Conservation (phyloP, 1,139 yeast genomes). For the Yamadazyma blattariae region DNA sequence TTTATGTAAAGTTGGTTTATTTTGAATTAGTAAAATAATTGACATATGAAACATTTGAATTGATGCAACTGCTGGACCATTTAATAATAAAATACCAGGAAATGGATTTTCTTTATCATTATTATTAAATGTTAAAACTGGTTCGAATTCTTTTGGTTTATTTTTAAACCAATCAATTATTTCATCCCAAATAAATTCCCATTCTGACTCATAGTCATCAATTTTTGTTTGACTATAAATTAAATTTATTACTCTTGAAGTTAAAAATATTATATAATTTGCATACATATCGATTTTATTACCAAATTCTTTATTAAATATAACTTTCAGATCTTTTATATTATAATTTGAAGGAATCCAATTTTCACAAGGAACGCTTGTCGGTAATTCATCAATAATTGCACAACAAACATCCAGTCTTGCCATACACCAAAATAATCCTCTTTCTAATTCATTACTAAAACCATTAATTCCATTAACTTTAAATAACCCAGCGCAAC, state of each 20-base stretch:
- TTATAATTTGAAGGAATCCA: slow-evolving; percentile 31
- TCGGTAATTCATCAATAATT: slow-evolving; percentile 30
- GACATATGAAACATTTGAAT: slow-evolving; percentile 41
- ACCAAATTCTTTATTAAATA: slow-evolving; percentile 17
- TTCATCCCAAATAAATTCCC: slow-evolving; percentile 34
- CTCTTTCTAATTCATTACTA: slow-evolving; percentile 24
- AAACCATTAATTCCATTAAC: slow-evolving; percentile 36
- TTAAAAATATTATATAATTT: slow-evolving; percentile 34
- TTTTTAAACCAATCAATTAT: slow-evolving; percentile 30
- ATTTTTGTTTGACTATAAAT: slow-evolving; percentile 17
- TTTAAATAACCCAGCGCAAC: slow-evolving; percentile 34
- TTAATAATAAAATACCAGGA: slow-evolving; percentile 31
- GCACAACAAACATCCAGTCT: slow-evolving; percentile 38
- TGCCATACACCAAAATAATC: slow-evolving; percentile 37
- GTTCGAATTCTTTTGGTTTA: slow-evolving; percentile 28
- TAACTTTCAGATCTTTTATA: slow-evolving; percentile 18
- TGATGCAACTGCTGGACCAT: slow-evolving; percentile 36
- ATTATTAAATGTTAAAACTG: slow-evolving; percentile 23
- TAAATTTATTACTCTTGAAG: slow-evolving; percentile 31
- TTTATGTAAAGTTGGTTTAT: slow-evolving; percentile 32
- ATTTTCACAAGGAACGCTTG: slow-evolving; percentile 26
- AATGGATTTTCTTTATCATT: too few relatives aligned
- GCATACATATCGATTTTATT: slow-evolving; percentile 35
- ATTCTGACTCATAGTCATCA: slow-evolving; percentile 28
- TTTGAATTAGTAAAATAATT: slow-evolving; percentile 33